Evolutionary conservation across 495 filamentous ascomycete species (phyloP), one percentile per base, ranked within the genome.

Genomic region (Sphaerosporella brunnea): DNA sequence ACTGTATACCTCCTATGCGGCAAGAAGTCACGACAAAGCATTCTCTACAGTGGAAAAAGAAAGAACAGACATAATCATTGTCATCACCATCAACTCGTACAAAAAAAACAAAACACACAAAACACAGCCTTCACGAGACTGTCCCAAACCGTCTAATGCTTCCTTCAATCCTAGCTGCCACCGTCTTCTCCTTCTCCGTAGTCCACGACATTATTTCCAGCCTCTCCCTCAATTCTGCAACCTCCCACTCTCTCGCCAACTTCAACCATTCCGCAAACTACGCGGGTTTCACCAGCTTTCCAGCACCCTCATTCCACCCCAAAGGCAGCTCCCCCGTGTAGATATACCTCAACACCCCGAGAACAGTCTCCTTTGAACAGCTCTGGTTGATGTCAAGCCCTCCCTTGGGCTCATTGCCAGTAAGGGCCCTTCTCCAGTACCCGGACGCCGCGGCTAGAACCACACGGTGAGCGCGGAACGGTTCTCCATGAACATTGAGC

Each of bases 211-310:
- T 38, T n/a, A 21, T 28, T 19, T 53, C 23, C 53, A 49, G 73
- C 61, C 59, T 82, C 75, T 51, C 73, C 73, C 59, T 82, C 77
- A 34, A 64, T 73, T 41, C 66, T 60, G 47, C 62, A 61, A 1
- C 77, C 79, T 54, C 75, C 62, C 0, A 81, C 73, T 35, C 68
- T 69, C 52, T 68, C 60, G 65, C 78, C 77, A 18, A 82, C 76
- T 55, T 79, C 73, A 4, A 64, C 49, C 95, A 59, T 83, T 92
- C 5, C 90, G 28, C 90, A 16, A 97, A 82, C 66, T 93, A 93
- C 47, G 94, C 71, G 0, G 82, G 82, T 52, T 71, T 72, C 0
- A 73, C 63, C 61, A n/a, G n/a, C n/a, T n/a, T n/a, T n/a, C n/a
- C n/a, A n/a, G 74, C 74, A 5, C 82, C 82, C 61, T 70, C 74